Evolutionary conservation across 1,284 basidiomycete species (phyloP), one percentile per base, ranked within the genome.

Genomic region (Salmacisia buchloeana): DNA sequence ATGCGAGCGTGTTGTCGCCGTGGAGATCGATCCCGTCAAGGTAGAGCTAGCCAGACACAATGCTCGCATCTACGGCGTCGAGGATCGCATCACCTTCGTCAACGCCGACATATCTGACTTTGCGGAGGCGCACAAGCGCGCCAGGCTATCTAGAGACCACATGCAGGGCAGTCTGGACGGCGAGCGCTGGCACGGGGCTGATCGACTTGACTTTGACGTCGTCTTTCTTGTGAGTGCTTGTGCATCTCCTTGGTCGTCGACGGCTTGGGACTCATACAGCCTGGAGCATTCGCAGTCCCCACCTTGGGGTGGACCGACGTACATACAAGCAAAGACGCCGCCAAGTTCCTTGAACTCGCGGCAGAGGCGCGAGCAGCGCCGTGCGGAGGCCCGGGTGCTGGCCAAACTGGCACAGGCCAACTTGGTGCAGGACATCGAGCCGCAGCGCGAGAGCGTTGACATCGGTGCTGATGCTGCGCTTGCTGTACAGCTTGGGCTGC

Each of bases 21-120:
- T 99, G 59, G 96, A 99, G 77, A 88, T 86, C 34, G 92, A 92
- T 13, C 86, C 89, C 0, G 84, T 86, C 1, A 87, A 94, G 43
- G 83, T 98, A 7, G 87, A 87, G 2, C 85, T 97, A 15, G 94
- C 94, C 2, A 84, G 87, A 63, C 92, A 96, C 80, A 98, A 99
- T 73, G 77, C 94, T 0, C 82, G 85, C 57, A 88, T 97, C 64
- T 94, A 96, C 74, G 94, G 94, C 31, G 93, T 98, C 21, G 88
- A 88, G 15, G 89, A 97, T 75, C 85, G 91, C 31, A 98, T 98
- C 74, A 91, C 93, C 68, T 97, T 97, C 76, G 85, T 98, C 46
- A 85, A 90, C n/a, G 85, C 85, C 1, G 94, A 97, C 81, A 96
- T 89, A 78, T 78, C 91, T 39, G 84, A 87, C 5, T 96, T 94